phyloP scores from a whole-genome alignment of 2,329 filamentous ascomycete species.

The Xylariaceae sp. region DNA sequence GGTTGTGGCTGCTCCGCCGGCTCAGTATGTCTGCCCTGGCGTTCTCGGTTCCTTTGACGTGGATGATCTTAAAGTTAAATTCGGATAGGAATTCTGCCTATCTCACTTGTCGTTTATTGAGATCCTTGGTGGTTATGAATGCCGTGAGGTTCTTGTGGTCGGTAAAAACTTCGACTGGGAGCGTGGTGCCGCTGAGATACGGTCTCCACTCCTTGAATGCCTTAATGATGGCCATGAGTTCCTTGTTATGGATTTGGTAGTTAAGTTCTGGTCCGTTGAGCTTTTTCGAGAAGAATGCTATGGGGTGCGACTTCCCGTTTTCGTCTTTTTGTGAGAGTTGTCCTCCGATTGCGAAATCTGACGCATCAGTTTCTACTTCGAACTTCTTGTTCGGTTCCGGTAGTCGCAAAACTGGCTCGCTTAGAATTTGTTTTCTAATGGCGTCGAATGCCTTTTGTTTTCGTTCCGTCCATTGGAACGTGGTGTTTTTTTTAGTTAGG shows the following conservation, averaged over 20 bases:
- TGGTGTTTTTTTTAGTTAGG: too few relatives aligned
- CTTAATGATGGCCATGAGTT: slow-evolving; percentile 3
- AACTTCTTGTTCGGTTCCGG: too few relatives aligned
- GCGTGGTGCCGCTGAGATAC: background rate
- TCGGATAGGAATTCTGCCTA: too few relatives aligned
- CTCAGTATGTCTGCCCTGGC: background rate
- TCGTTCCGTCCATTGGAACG: too few relatives aligned
- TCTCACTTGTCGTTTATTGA: background rate
- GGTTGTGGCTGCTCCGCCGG: background rate
- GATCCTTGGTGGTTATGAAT: slow-evolving; percentile 1
- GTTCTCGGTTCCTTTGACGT: background rate
- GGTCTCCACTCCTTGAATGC: slow-evolving; percentile 3
- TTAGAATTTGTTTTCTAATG: too few relatives aligned
- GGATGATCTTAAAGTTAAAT: background rate
- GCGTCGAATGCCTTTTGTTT: too few relatives aligned
- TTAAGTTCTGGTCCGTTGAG: too few relatives aligned
- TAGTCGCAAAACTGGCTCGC: too few relatives aligned
- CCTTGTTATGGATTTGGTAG: slow-evolving; percentile 4
- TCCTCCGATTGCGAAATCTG: background rate
- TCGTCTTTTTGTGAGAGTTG: slow-evolving; percentile 1
- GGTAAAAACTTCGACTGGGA: too few relatives aligned
- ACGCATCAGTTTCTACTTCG: background rate
- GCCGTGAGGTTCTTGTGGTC: background rate
- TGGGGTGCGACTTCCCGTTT: too few relatives aligned
- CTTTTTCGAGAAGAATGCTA: too few relatives aligned